Conservation (phyloP, 2,329 filamentous ascomycete species). For the Aspergillus viridinutans region DNA sequence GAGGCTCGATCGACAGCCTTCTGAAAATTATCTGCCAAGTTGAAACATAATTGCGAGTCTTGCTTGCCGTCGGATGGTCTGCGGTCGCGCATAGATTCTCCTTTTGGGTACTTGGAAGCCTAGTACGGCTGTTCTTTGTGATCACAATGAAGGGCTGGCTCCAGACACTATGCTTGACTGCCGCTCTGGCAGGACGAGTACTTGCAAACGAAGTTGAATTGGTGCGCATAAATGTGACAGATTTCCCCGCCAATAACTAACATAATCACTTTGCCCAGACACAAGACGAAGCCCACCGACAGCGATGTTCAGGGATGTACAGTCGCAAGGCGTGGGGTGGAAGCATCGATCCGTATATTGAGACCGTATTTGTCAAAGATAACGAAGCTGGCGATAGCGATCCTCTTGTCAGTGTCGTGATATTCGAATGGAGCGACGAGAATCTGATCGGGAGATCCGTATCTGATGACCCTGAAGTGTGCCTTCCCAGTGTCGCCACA, state of each 20-base stretch:
- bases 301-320: constrained; percentile 93
- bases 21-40: not conserved
- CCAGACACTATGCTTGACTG: constrained; percentile 32
- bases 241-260: not conserved
- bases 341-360: constrained; percentile 80
- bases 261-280: constrained; percentile 51
- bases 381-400: constrained; percentile 59
- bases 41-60: not conserved
- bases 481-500: constrained; percentile 15
- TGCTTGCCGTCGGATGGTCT: constrained; percentile 17
- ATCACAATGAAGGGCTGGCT: constrained; percentile 40
- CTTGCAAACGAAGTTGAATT: constrained; percentile 45
- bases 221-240: constrained; percentile 24
- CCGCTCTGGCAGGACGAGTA: constrained; percentile 34
- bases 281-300: constrained; percentile 68
- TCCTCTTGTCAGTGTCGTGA: constrained; percentile 74
- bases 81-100: constrained; percentile 10
- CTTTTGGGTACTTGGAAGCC: constrained; percentile 19
- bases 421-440: constrained; percentile 93
- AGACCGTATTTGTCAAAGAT: constrained; percentile 69
- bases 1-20: not conserved
- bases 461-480: constrained; percentile 53
- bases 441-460: constrained; percentile 68
- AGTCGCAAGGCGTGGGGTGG: constrained; percentile 85
- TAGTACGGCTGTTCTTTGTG: constrained; percentile 8